Base-by-base conservation (phyloP, 352 stramenopile genomes). In the Globisporangium viniferum region DNA sequence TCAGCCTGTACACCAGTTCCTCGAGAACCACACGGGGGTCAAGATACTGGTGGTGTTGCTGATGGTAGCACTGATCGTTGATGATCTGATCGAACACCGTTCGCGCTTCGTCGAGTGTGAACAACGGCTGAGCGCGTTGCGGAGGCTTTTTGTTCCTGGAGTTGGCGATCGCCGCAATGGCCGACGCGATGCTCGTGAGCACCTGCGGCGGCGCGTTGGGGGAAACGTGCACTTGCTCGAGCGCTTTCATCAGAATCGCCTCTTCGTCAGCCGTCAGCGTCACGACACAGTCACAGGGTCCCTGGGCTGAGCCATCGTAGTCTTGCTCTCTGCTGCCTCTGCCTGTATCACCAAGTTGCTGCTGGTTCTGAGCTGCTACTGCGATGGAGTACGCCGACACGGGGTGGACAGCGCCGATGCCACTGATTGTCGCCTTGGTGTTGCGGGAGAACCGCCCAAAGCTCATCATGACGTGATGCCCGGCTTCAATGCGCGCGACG, bases 401-500 rank as follows among this genome's bases (percentile, higher is more conserved):
- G 2, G 35, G 49, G 15, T 59, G 46, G 18, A 58, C 60, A 22
- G 61, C 44, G 27, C 31, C 64, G 2, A 49, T 15, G 5, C 64
- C 55, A 36, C 49, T 68, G 41, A 68, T 57, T 48, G 48, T 41
- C 9, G 69, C 63, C 31, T 71, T 74, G 0, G 62, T 72, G 5
- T 75, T 59, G 44, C 71, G 64, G n/a, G 69, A 59, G 29, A 69
- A 74, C 27, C 81, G 73, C 5, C 71, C 75, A 3, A 86, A 67
- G 41, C 84, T 74, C 81, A 90, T 92, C 33, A 73, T 80, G 2
- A 91, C 74, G 35, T 91, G 82, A 49, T 90, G 77, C 0, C 83
- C 83, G 18, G 61, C 73, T 62, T 94, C 84, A 51, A 94, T 93
- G 14, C 78, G 73, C n/a, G 80, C 77, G 8, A 94, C 69, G 62